Conservation (phyloP, 257 asterid genomes). For the Pogostemon cablin region DNA sequence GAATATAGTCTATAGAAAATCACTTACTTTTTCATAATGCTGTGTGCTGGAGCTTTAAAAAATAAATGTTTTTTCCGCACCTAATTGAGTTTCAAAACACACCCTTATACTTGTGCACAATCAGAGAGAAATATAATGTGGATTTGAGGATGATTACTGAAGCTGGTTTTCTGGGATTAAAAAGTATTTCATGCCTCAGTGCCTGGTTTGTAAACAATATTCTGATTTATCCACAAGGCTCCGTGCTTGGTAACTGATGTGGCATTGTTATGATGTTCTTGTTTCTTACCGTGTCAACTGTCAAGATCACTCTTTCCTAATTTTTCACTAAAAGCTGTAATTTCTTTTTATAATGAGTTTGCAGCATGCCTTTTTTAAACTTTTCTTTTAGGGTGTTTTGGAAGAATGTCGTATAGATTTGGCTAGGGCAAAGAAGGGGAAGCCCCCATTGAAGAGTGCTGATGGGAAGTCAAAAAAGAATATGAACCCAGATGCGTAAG, state of each 20-base stretch:
- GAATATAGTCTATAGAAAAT: too few relatives aligned
- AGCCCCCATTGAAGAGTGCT: slow-evolving; percentile 68
- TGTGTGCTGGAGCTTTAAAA: too few relatives aligned
- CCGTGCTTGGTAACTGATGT: slow-evolving; percentile 1
- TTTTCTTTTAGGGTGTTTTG: slow-evolving; percentile 50
- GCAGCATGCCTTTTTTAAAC: slow-evolving; percentile 18
- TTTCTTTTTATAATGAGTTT: neutral
- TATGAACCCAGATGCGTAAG: slow-evolving; percentile 86
- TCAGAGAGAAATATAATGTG: slow-evolving; percentile 1
- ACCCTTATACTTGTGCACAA: neutral
- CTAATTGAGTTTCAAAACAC: too few relatives aligned
- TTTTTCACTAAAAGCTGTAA: neutral
- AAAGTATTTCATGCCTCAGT: neutral
- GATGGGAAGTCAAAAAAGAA: slow-evolving; percentile 90
- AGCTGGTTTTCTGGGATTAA: neutral
- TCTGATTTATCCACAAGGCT: slow-evolving; percentile 1
- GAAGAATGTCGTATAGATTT: slow-evolving; percentile 70
- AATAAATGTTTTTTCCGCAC: too few relatives aligned
- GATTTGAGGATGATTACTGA: neutral
- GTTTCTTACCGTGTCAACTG: neutral
- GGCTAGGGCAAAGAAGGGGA: slow-evolving; percentile 84
- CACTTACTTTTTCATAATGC: too few relatives aligned
- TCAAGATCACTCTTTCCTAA: neutral
- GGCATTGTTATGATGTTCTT: neutral
- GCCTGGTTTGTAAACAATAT: neutral